Evolutionary conservation across 805 yeast genomes (phyloP), one percentile per base, ranked within the genome.

Genomic region (Kodamaea leandrae): DNA sequence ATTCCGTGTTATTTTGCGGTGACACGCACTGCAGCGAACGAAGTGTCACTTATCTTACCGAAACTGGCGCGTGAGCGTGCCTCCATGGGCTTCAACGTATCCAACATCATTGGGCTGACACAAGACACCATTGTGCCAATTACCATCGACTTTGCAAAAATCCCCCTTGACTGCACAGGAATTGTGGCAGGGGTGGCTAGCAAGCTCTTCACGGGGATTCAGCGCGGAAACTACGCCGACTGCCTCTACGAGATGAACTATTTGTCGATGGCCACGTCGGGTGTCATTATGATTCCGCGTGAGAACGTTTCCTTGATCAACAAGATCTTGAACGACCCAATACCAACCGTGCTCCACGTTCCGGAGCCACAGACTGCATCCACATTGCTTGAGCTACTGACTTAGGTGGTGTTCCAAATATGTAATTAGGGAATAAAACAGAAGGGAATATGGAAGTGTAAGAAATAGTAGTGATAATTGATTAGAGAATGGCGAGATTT

Each of bases 141-240:
- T 4, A 63, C 72, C 1, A 71, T 82, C 15, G 80, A 81, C 53
- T 66, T 81, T 44, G 62, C 71, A 10, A 59, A 61, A 20, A 54
- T 81, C 17, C 86, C 86, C 0, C 57, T 76, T 13, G 81, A 81
- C 54, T 65, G 78, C 6, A 78, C 80, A 16, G 87, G 87, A 29
- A 78, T 82, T 36, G 85, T 80, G 2, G 80, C 85, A 0, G 83
- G 84, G 1, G 68, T 82, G 16, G 84, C 86, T 0, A 61, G 76
- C 28, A 68, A 64, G 41, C 56, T 81, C 17, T 51, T 74, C 15
- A 63, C 59, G 30, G 68, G 66, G 4, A 48, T 56, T 27, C 47
- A 21, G 8, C n/a, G 20, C 7, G 30, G 23, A 27, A 23, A 16
- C 37, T 16, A 44, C 17, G 35, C 41, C 2, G 48, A 47, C 9